Conservation (phyloP, 2,329 filamentous ascomycete genomes). For the Cryphonectria nitschkei region DNA sequence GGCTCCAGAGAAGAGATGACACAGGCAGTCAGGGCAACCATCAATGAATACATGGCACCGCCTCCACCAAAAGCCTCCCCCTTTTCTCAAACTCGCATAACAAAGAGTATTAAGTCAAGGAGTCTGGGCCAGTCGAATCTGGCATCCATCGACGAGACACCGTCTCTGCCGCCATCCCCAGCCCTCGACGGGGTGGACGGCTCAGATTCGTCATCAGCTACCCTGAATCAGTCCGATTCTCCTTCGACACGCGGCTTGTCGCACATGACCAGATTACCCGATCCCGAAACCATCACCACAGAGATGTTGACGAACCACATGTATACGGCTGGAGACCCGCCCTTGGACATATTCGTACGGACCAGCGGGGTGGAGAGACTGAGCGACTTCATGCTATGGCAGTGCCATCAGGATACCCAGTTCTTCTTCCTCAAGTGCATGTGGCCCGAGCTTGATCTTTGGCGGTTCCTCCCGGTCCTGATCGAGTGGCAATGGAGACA, state of each 20-base stretch:
- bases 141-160: slow-evolving; percentile 53
- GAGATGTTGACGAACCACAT: slow-evolving; percentile 84
- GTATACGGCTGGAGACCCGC: slow-evolving; percentile 84
- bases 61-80: slow-evolving; percentile 67
- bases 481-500: slow-evolving; percentile 82
- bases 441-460: slow-evolving; percentile 96
- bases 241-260: slow-evolving; percentile 39
- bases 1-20: slow-evolving; percentile 96
- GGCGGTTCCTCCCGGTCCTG: slow-evolving; percentile 89
- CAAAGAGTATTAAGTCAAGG: slow-evolving; percentile 78
- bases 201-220: slow-evolving; percentile 64
- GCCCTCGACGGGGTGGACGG: slow-evolving; percentile 55
- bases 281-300: slow-evolving; percentile 84
- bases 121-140: slow-evolving; percentile 56
- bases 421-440: slow-evolving; percentile 90
- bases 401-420: slow-evolving; percentile 89
- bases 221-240: slow-evolving; percentile 55
- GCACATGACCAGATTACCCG: slow-evolving; percentile 54
- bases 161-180: slow-evolving; percentile 48
- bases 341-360: slow-evolving; percentile 86
- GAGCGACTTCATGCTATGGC: slow-evolving; percentile 99
- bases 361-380: slow-evolving; percentile 92
- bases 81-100: slow-evolving; percentile 87
- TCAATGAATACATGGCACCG: slow-evolving; percentile 81
- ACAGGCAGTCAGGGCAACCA: slow-evolving; percentile 82